These are phyloP conservation scores for Curvularia verruculosa DNA, from an alignment of 2,329 filamentous ascomycete genomes.

Conservation along the genomic window DNA sequence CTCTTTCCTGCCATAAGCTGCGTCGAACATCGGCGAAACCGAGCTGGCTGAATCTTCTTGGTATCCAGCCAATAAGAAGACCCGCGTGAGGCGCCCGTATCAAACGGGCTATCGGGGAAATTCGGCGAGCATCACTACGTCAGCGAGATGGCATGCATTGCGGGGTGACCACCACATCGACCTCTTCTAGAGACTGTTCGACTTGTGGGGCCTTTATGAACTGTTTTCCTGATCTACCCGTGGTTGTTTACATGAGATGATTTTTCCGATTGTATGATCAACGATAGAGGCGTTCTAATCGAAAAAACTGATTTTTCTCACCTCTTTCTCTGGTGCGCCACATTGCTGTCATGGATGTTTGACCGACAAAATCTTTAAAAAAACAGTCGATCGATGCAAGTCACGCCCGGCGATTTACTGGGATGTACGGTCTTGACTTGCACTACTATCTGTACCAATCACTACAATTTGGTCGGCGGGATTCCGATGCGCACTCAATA, in stretches of 20 bases:
- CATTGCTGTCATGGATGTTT: neutral
- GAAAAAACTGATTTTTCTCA: neutral
- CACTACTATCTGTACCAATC: neutral
- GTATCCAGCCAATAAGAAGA: slow-evolving; percentile 8
- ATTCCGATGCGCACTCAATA: neutral
- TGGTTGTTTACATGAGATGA: neutral
- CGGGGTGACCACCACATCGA: slow-evolving; percentile 22
- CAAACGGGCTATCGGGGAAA: slow-evolving; percentile 29
- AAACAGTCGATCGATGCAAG: neutral
- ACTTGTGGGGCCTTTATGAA: slow-evolving; percentile 4
- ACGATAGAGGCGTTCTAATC: slow-evolving; percentile 1
- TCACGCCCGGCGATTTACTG: neutral
- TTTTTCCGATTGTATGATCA: neutral
- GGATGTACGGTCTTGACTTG: neutral
- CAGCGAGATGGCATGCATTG: slow-evolving; percentile 20
- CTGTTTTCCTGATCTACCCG: neutral
- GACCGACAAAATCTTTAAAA: neutral
- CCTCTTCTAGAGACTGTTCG: slow-evolving; percentile 9
- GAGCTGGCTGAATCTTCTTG: neutral
- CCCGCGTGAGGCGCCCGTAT: slow-evolving; percentile 14
- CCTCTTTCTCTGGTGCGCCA: neutral
- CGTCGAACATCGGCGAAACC: slow-evolving; percentile 4
- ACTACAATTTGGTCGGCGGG: neutral
- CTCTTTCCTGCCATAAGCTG: slow-evolving; percentile 2
- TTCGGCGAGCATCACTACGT: slow-evolving; percentile 31